Evolutionary conservation across 2,329 filamentous ascomycete genomes (phyloP).

Genomic region (Xylariaceae sp.): DNA sequence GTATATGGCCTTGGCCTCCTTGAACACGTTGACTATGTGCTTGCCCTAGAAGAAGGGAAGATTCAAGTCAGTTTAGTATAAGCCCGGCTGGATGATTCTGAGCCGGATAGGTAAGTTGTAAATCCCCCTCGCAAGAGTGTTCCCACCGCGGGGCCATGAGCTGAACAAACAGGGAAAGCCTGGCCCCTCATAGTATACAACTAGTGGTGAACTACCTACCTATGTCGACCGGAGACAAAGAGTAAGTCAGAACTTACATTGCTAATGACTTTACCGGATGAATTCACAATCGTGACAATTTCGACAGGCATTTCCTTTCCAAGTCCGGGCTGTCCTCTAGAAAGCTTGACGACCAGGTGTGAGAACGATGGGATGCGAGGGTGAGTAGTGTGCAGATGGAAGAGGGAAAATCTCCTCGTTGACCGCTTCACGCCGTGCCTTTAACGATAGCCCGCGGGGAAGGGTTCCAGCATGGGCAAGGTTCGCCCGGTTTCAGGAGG

Average conservation of each 20-base stretch:
- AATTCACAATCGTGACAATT: constrained; percentile 33
- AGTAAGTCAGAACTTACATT: constrained; percentile 29
- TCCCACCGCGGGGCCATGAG: constrained; percentile 5
- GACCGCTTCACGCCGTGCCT: constrained; percentile 12
- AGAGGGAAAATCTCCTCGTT: constrained; percentile 12
- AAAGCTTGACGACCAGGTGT: constrained; percentile 8
- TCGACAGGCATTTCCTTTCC: constrained; percentile 28
- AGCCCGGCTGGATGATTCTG: not conserved
- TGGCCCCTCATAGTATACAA: constrained; percentile 1
- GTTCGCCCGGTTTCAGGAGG: constrained; percentile 10
- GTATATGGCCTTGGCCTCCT: constrained; percentile 85
- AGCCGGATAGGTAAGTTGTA: not conserved
- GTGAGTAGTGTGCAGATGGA: constrained; percentile 8
- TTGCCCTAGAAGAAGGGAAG: constrained; percentile 60
- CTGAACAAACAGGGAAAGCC: constrained; percentile 8
- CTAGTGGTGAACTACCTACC: no score
- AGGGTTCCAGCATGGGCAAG: constrained; percentile 9
- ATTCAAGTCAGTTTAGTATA: constrained; percentile 4
- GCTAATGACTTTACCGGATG: constrained; percentile 34
- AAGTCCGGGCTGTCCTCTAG: constrained; percentile 8
- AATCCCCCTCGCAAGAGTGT: not conserved
- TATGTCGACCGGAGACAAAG: not conserved
- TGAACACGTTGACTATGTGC: constrained; percentile 84
- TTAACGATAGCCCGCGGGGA: constrained; percentile 9
- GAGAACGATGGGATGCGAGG: constrained; percentile 1